Conservation (phyloP, 1,284 basidiomycete genomes). For the Phenoliferia sp. region DNA sequence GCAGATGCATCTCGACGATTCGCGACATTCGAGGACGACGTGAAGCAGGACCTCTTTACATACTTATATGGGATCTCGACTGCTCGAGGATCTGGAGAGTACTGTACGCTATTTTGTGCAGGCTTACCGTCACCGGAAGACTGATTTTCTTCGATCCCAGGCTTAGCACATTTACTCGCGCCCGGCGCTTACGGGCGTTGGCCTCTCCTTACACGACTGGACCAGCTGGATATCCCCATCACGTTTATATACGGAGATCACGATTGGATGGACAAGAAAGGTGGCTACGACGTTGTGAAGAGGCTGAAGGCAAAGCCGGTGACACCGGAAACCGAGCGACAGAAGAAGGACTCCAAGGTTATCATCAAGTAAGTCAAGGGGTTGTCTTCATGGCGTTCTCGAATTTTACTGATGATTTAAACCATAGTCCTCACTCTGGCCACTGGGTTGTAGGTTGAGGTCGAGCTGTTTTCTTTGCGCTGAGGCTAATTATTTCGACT, state of each 20-base stretch:
- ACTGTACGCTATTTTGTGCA: neutral
- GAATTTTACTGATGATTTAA: too few relatives aligned
- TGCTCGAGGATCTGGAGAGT: neutral
- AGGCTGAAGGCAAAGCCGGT: neutral
- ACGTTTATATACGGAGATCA: neutral
- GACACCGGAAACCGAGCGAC: neutral
- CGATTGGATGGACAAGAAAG: neutral
- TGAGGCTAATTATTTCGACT: too few relatives aligned
- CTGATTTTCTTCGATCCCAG: neutral
- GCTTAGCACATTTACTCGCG: neutral
- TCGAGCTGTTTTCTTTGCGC: neutral
- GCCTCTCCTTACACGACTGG: neutral
- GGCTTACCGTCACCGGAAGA: neutral
- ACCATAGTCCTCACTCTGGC: neutral
- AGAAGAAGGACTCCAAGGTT: neutral
- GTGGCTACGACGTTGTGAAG: neutral
- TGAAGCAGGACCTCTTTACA: neutral
- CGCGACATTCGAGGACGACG: neutral
- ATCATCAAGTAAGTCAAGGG: neutral
- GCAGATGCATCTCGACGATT: neutral
- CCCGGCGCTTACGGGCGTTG: neutral
- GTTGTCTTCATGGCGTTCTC: too few relatives aligned
- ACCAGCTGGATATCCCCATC: neutral
- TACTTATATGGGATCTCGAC: neutral
- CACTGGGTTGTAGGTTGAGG: neutral